Evolutionary conservation across 2,329 filamentous ascomycete species (phyloP).

Genomic region (Chalaropsis thielavioides): DNA sequence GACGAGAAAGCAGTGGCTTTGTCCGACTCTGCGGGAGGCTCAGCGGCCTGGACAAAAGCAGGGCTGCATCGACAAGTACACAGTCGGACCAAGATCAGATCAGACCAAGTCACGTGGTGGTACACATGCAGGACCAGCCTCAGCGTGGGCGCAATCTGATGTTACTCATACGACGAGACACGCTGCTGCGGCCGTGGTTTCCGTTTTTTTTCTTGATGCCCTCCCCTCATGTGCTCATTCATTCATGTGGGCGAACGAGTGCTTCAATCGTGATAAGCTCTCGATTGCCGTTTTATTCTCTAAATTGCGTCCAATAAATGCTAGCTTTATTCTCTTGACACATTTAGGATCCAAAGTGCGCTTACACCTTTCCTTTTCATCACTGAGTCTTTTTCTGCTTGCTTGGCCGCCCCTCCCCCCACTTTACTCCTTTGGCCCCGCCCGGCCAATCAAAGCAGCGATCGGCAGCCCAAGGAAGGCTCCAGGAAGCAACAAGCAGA

Average conservation of each 20-base stretch:
- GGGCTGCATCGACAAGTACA: neutral
- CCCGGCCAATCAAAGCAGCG: slow-evolving; percentile 8
- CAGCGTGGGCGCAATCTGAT: neutral
- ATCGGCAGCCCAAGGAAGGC: neutral
- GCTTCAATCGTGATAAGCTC: neutral
- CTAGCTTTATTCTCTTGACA: neutral
- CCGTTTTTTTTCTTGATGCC: neutral
- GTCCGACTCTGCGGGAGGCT: neutral
- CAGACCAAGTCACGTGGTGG: neutral
- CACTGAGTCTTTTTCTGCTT: neutral
- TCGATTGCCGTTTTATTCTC: neutral
- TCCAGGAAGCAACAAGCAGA: neutral
- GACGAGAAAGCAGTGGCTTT: neutral
- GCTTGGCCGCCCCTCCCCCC: neutral
- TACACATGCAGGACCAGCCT: neutral
- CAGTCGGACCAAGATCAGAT: neutral
- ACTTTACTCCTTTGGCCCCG: neutral
- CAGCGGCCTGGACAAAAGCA: neutral
- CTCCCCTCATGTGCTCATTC: neutral
- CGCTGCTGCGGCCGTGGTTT: too few species aligned
- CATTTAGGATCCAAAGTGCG: slow-evolving; percentile 10
- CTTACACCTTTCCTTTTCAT: slow-evolving; percentile 16
- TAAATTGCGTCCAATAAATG: neutral
- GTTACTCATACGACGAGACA: slow-evolving; percentile 13
- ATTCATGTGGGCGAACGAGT: too few species aligned